Percentiles rank a stretch among this genome's conserved stretches.
These are phyloP conservation scores for Micromonas pusilla DNA, from an alignment of 139 green algal species.

Conservation along the genomic window DNA sequence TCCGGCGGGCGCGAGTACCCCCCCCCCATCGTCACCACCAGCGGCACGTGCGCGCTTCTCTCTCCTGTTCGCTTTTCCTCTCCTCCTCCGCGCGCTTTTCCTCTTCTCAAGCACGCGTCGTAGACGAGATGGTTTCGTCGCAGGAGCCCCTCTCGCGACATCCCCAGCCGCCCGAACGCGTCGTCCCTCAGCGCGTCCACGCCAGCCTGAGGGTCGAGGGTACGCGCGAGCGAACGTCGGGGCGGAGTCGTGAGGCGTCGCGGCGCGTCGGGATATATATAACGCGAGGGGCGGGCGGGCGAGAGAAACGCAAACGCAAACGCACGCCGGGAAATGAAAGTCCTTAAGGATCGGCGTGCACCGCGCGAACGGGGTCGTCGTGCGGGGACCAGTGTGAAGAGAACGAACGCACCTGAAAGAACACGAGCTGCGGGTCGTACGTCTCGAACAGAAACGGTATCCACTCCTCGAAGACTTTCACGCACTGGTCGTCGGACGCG, in stretches of 20 bases:
- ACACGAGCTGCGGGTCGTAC: conserved; percentile 49
- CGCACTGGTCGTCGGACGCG: conserved; percentile 42
- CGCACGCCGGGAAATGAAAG: too few species aligned
- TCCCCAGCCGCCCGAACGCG: conserved; percentile 43
- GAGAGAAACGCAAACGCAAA: too few species aligned
- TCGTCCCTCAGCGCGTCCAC: conserved; percentile 59
- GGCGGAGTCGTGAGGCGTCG: too few species aligned
- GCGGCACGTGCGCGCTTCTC: conserved; percentile 31
- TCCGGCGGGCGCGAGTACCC: conserved; percentile 58
- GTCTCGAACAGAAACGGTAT: conserved; percentile 45
- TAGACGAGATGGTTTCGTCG: conserved; percentile 60
- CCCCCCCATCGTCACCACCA: conserved; percentile 63
- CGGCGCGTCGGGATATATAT: too few species aligned
- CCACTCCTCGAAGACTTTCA: conserved; percentile 37
- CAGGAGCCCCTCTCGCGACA: conserved; percentile 49
- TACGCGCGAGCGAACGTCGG: too few species aligned
- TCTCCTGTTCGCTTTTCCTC: too few species aligned
- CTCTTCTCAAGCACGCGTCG: conserved; percentile 35
- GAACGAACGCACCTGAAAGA: conserved; percentile 60
- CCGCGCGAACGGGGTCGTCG: too few species aligned
- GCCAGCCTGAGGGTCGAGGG: conserved; percentile 42
- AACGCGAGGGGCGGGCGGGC: too few species aligned
- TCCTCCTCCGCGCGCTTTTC: too few species aligned
- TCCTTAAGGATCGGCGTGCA: too few species aligned
- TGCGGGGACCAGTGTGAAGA: too few species aligned